Evolutionary conservation across 2,329 filamentous ascomycete species (phyloP).

Genomic region (Didymella pomorum): DNA sequence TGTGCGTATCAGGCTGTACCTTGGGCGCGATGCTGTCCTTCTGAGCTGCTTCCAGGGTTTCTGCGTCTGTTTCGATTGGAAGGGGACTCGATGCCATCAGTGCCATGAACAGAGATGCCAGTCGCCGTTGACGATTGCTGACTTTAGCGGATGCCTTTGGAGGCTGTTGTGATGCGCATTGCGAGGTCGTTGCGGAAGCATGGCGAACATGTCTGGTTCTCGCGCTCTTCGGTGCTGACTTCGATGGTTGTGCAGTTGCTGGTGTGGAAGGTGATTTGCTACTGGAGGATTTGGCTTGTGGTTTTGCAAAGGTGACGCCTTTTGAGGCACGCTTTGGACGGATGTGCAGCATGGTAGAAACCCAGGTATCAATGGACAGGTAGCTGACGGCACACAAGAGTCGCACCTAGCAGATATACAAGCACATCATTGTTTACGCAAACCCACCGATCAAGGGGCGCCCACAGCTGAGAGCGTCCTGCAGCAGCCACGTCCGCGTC

Average conservation of each 20-base stretch:
- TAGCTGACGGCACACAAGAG: background rate
- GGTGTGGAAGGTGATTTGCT: conserved; percentile 5
- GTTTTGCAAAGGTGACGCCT: conserved; percentile 2
- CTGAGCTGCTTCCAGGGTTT: conserved; percentile 29
- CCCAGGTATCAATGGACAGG: background rate
- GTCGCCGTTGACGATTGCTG: conserved; percentile 25
- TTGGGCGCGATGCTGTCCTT: conserved; percentile 19
- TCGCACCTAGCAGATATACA: conserved; percentile 15
- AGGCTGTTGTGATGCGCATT: conserved; percentile 1
- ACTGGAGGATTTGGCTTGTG: conserved; percentile 4
- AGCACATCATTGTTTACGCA: background rate
- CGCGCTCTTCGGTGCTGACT: background rate
- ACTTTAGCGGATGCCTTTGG: background rate
- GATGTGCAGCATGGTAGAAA: conserved; percentile 8
- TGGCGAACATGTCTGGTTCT: conserved; percentile 2
- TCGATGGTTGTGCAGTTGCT: background rate
- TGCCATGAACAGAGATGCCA: conserved; percentile 30
- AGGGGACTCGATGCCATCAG: conserved; percentile 27
- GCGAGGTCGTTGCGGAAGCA: background rate
- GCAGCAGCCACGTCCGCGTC: conserved; percentile 16
- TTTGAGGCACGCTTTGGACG: conserved; percentile 14
- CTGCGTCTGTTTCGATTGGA: conserved; percentile 28
- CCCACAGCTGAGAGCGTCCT: conserved; percentile 24
- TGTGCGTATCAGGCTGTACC: conserved; percentile 1
- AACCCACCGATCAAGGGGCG: conserved; percentile 10